phyloP scores from a whole-genome alignment of 495 filamentous ascomycete genomes.

The Xylaria nigripes region DNA sequence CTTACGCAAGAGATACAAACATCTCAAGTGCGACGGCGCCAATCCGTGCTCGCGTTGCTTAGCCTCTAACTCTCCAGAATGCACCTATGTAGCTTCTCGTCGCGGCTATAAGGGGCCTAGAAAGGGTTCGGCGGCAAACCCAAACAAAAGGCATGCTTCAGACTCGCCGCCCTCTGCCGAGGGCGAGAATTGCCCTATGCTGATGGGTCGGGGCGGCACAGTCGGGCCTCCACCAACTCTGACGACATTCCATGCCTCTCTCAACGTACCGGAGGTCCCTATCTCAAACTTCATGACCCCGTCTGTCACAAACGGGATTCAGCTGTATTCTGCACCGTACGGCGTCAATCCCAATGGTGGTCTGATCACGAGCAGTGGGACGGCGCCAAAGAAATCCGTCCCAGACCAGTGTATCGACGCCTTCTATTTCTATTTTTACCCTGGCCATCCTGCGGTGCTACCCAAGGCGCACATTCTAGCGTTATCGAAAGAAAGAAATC shows the following conservation, averaged over 20 bases:
- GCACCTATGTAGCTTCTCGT: constrained; percentile 43
- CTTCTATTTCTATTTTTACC: constrained; percentile 58
- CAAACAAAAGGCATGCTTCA: constrained; percentile 43
- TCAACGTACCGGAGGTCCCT: constrained; percentile 34
- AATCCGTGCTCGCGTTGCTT: constrained; percentile 40
- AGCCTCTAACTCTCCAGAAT: constrained; percentile 31
- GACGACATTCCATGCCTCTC: constrained; percentile 29
- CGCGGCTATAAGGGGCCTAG: constrained; percentile 45
- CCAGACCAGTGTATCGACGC: constrained; percentile 46
- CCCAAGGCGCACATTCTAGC: constrained; percentile 40
- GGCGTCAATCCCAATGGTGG: constrained; percentile 26
- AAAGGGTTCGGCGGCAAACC: constrained; percentile 36
- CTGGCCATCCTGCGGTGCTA: constrained; percentile 58
- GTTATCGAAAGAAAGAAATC: constrained; percentile 35
- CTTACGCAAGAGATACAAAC: constrained; percentile 35
- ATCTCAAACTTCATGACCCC: constrained; percentile 28
- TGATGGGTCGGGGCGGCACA: constrained; percentile 27
- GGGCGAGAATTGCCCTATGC: constrained; percentile 38
- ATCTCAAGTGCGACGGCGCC: constrained; percentile 43
- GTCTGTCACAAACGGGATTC: constrained; percentile 24
- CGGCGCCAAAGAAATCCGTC: constrained; percentile 28
- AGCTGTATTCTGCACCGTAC: constrained; percentile 31
- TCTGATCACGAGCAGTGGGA: constrained; percentile 19
- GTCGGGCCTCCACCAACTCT: constrained; percentile 19
- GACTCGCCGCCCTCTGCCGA: constrained; percentile 34